phyloP scores from a whole-genome alignment of 805 yeast species.

The Nakazawaea molendinolei region DNA sequence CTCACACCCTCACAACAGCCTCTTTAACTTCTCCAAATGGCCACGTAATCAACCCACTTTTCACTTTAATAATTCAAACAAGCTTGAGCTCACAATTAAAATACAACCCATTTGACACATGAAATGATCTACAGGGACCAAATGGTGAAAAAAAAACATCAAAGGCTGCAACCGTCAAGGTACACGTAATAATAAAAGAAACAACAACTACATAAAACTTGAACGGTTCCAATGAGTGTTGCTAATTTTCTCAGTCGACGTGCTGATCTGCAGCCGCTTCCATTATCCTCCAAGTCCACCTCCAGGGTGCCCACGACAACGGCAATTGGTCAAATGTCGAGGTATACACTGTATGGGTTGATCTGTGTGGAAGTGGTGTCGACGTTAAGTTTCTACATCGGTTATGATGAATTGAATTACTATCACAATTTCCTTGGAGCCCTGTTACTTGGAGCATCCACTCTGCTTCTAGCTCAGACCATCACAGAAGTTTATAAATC shows the following conservation, averaged over 20 bases:
- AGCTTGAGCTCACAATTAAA: no score
- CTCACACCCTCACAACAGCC: no score
- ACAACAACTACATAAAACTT: not conserved
- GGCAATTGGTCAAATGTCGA: not conserved
- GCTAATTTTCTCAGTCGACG: no score
- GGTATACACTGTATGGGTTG: no score
- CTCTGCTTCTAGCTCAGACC: slow-evolving; percentile 24
- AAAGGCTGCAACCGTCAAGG: no score
- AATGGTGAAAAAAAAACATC: no score
- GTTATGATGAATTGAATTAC: slow-evolving; percentile 18
- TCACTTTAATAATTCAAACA: no score
- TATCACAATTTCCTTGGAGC: slow-evolving; percentile 21
- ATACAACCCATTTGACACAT: no score
- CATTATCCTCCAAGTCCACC: slow-evolving; percentile 7
- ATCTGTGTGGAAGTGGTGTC: slow-evolving; percentile 1
- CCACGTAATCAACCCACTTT: no score
- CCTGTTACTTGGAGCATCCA: slow-evolving; percentile 20
- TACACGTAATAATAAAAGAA: not conserved
- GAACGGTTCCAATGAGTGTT: not conserved
- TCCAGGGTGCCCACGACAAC: slow-evolving; percentile 1
- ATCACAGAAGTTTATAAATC: slow-evolving; percentile 21
- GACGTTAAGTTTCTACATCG: slow-evolving; percentile 1
- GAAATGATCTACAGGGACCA: no score
- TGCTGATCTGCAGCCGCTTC: slow-evolving; percentile 4
- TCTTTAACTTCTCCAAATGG: no score